Evolutionary conservation across 2,329 filamentous ascomycete species (phyloP).

Genomic region (Metarhizium humberi): DNA sequence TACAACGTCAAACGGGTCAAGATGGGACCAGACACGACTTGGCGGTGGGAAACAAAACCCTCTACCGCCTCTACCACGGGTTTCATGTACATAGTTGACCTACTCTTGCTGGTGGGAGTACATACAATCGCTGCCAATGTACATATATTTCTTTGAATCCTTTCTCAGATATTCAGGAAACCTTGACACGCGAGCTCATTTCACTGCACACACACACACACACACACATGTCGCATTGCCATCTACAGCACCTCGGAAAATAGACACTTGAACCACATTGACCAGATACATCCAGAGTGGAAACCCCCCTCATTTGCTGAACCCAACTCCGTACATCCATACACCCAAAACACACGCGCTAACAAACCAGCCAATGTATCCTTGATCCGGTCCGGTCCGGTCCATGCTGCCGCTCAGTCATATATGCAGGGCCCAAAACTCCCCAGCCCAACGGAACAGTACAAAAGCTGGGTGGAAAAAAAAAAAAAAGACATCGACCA

Average conservation of each 20-base stretch:
- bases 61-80: not conserved
- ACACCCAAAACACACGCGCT: not conserved
- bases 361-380: not conserved
- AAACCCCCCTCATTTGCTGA: not conserved
- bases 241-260: not conserved
- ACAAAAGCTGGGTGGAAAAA: not conserved
- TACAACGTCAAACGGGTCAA: no score
- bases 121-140: not conserved
- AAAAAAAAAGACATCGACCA: no score
- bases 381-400: not conserved
- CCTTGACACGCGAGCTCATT: not conserved
- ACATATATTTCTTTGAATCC: not conserved
- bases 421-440: not conserved
- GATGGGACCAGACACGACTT: no score
- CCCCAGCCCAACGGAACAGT: not conserved
- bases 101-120: not conserved
- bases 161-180: not conserved
- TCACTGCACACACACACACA: not conserved
- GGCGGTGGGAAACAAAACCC: no score
- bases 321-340: constrained; percentile 2
- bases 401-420: constrained; percentile 1
- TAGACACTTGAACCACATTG: not conserved
- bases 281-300: not conserved
- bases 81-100: not conserved
- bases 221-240: not conserved